Evolutionary conservation across 208 protist genomes (phyloP), one percentile per base, ranked within the genome.

Genomic region (Wallacemonas sp.): DNA sequence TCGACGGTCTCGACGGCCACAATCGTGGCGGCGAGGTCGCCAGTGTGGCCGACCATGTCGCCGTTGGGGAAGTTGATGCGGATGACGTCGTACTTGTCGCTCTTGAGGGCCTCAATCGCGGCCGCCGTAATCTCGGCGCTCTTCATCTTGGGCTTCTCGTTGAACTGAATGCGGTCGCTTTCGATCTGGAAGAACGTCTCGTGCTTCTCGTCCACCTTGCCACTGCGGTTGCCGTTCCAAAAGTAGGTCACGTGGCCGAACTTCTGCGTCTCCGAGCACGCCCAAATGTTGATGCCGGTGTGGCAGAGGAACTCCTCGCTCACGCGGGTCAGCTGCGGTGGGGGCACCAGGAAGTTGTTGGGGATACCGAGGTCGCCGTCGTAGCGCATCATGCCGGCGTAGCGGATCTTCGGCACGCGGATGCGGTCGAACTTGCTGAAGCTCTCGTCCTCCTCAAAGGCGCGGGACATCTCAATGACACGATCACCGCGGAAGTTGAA

Each of bases 221-320:
- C 97, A 61, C 82, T 93, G 71, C 93, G 84, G 87, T 98, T 98
- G 50, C 97, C 97, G 75, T 98, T 98, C 91, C 91, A 98, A 77
- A 98, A 98, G 91, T 97, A 98, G 3, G 95, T 98, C 36, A 98
- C 96, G 78, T 98, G 95, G 36, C 95, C 95, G 70, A 97, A 98
- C 92, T 98, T 98, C 76, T 98, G 95, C 29, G 97, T 98, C 82
- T 98, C 95, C 23, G 94, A 96, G 79, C 93, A 91, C 64, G 94
- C 97, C 57, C 93, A 98, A 48, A 96, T 90, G 49, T 90, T 76
- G 45, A 97, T 66, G 18, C 87, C 94, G 18, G 74, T 86, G 68
- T 73, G 79, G 67, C 82, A 82, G 28, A 97, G 79, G 74, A 96
- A 98, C 75, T 98, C 89, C 78, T 93, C 88, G 33, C 89, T 93